Evolutionary conservation across 148 eudicot species (phyloP), one percentile per base, ranked within the genome.

Genomic region (Nepenthes gracilis): DNA sequence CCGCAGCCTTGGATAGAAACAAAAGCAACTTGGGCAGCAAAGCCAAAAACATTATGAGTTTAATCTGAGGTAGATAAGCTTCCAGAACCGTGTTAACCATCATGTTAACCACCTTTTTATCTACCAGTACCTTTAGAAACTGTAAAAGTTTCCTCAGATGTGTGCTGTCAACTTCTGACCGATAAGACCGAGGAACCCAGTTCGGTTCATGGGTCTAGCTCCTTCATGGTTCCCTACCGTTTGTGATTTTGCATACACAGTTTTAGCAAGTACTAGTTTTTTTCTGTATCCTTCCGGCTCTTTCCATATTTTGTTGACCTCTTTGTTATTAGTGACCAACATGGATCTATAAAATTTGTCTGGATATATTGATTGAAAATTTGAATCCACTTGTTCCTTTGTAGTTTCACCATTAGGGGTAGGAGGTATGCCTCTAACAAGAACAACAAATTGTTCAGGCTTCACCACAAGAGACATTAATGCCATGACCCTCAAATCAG

Each of bases 41-140:
- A 32, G 98, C 96, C 64, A 92, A 36, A 60, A 92, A 88, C 32
- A 88, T 9, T 3, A 92, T 74, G 57, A 92, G 80, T 8, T 80
- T 88, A 60, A 92, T 65, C 70, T 92, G 98, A 47, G 98, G 98
- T 62, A 92, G 79, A 68, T 74, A 92, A 33, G 98, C 98, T 77
- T 79, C 90, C 54, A 88, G 72, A 23, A 86, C 80, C 1, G 94
- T 88, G 70, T 67, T 81, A 43, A 88, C n/a, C 5, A 86, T 78
- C 1, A 91, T 88, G 70, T 67, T 81, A 43, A 88, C n/a, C 5
- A 65, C 64, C 2, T 1, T 36, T 14, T 72, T 63, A 35, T 79
- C 33, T 3, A 86, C 63, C 57, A 88, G 55, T 3, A 91, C 79
- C 69, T 83, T 79, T 15, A 88, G 37, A 58, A 92, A 92, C 2